Percentiles rank a stretch among this genome's conserved stretches.
These are phyloP conservation scores for Boletales sp. DNA, from an alignment of 768 basidiomycete genomes.

Conservation along the genomic window DNA sequence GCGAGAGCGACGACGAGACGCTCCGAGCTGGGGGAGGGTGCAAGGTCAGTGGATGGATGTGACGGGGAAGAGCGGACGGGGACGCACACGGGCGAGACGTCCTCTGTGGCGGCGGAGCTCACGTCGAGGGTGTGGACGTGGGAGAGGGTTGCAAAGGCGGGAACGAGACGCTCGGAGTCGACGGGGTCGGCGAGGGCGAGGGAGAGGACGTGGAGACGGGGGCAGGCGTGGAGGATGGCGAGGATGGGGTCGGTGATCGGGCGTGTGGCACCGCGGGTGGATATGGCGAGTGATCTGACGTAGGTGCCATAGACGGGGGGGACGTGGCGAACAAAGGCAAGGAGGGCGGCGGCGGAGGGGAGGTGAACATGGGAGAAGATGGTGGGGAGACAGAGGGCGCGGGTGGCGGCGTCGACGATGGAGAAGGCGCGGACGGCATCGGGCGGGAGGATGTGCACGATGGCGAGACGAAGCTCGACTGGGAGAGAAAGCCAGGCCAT, in stretches of 20 bases:
- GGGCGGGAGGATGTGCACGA: slow-evolving; percentile 48
- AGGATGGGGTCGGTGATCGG: slow-evolving; percentile 45
- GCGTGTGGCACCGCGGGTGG: slow-evolving; percentile 36
- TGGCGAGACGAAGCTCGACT: slow-evolving; percentile 58
- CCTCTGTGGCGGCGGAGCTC: slow-evolving; percentile 30
- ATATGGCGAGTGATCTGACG: slow-evolving; percentile 47
- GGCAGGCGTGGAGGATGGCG: slow-evolving; percentile 46
- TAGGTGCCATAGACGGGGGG: slow-evolving; percentile 52
- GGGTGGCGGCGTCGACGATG: slow-evolving; percentile 45
- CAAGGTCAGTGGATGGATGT: too few relatives aligned
- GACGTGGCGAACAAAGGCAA: slow-evolving; percentile 52
- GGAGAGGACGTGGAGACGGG: slow-evolving; percentile 36
- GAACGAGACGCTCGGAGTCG: slow-evolving; percentile 11
- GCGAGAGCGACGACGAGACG: slow-evolving; percentile 68
- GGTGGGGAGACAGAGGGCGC: slow-evolving; percentile 53
- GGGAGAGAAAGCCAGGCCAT: slow-evolving; percentile 57
- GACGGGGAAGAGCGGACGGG: too few relatives aligned
- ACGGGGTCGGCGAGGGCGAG: slow-evolving; percentile 28
- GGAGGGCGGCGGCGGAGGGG: slow-evolving; percentile 41
- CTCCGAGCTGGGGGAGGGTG: slow-evolving; percentile 36
- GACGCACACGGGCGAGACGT: slow-evolving; percentile 36
- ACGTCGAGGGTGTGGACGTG: slow-evolving; percentile 19
- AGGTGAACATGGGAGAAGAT: slow-evolving; percentile 59
- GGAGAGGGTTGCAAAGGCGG: slow-evolving; percentile 21
- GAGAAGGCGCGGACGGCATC: slow-evolving; percentile 47